A percentile compares a stretch with the other conserved stretches of the same genome.
phyloP scores from a whole-genome alignment of 495 filamentous ascomycete species.

The Opeltia flavorubescens region DNA sequence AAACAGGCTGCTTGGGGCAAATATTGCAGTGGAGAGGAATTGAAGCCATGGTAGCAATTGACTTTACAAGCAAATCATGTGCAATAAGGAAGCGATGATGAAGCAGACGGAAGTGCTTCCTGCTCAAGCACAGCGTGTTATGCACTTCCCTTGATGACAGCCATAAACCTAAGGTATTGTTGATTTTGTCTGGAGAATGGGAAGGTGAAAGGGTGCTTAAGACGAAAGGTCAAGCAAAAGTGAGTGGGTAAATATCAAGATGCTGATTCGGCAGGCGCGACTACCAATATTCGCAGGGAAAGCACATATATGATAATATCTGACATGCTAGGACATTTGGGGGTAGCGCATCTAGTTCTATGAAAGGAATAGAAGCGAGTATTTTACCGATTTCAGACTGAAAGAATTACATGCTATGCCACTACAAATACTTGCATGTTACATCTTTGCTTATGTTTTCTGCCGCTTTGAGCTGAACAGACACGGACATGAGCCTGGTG shows the following conservation, averaged over 20 bases:
- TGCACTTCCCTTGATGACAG: constrained; percentile 2
- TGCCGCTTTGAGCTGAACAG: neutral
- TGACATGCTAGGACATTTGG: no score
- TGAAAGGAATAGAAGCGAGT: no score
- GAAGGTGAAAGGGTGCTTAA: neutral
- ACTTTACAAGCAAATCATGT: neutral
- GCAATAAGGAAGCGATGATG: constrained; percentile 20
- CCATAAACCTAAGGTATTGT: neutral
- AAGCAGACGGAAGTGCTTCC: constrained; percentile 7
- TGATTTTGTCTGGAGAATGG: neutral
- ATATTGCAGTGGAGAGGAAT: constrained; percentile 64
- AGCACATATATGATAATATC: no score
- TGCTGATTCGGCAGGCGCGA: no score
- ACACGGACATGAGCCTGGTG: no score
- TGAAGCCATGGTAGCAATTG: constrained; percentile 27
- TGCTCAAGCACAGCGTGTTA: neutral
- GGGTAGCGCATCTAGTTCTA: no score
- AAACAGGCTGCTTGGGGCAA: constrained; percentile 61
- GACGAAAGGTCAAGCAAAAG: no score
- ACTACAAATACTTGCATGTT: no score
- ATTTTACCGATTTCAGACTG: no score
- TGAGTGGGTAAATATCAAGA: no score
- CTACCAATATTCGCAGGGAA: no score
- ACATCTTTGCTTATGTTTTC: neutral
- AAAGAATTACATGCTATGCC: no score